Conservation (phyloP, 495 filamentous ascomycete genomes). For the Lichenothelia convexa region DNA sequence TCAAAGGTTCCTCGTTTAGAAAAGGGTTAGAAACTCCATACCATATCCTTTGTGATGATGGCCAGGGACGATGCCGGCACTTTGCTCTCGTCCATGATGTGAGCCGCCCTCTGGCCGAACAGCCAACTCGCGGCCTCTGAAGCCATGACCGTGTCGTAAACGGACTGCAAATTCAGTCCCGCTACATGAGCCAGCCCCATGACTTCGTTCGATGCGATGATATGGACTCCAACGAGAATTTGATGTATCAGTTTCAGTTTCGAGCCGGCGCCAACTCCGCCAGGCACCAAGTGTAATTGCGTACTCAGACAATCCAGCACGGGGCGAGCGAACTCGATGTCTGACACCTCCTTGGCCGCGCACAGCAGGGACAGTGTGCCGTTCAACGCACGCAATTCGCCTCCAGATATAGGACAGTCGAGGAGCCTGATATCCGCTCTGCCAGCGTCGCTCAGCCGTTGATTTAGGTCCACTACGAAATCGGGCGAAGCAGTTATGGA, state of each 20-base stretch:
- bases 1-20: no score
- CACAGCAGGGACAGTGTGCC: constrained; percentile 72
- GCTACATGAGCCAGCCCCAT: constrained; percentile 53
- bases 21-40: no score
- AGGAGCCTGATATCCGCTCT: constrained; percentile 49
- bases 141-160: constrained; percentile 36
- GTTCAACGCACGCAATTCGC: constrained; percentile 51
- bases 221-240: constrained; percentile 60
- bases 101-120: constrained; percentile 56
- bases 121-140: constrained; percentile 60
- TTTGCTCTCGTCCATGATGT: constrained; percentile 51
- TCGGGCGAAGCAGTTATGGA: constrained; percentile 58
- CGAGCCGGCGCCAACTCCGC: constrained; percentile 58
- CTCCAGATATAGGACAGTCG: constrained; percentile 62
- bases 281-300: constrained; percentile 56
- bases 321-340: constrained; percentile 37
- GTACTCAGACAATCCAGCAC: constrained; percentile 45
- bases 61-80: constrained; percentile 45
- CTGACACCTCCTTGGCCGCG: constrained; percentile 34
- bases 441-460: constrained; percentile 31
- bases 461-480: constrained; percentile 41
- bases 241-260: constrained; percentile 85
- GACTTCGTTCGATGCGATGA: constrained; percentile 51
- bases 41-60: constrained; percentile 67
- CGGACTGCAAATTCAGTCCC: constrained; percentile 41